phyloP scores from a whole-genome alignment of 768 basidiomycete species.

The Suillus sp. region DNA sequence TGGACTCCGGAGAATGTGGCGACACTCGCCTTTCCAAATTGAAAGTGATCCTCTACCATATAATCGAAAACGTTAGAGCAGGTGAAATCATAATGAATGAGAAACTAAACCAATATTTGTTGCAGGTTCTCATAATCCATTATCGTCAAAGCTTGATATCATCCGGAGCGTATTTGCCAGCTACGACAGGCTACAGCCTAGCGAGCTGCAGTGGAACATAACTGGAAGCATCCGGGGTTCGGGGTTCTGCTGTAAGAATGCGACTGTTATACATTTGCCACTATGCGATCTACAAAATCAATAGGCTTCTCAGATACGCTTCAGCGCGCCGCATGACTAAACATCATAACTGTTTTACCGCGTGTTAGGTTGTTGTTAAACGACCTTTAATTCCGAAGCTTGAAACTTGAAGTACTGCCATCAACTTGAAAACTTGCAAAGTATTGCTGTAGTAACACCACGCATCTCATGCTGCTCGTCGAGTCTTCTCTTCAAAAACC shows the following conservation, averaged over 20 bases:
- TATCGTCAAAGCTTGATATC: not conserved
- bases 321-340: not conserved
- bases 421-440: not conserved
- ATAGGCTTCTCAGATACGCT: not conserved
- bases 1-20: not conserved
- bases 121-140: not conserved
- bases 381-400: no score
- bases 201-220: not conserved
- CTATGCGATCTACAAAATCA: not conserved
- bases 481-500: not conserved
- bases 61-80: not conserved
- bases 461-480: not conserved
- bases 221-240: constrained; percentile 3
- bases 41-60: not conserved
- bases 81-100: not conserved
- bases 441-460: not conserved
- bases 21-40: not conserved
- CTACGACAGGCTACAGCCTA: not conserved
- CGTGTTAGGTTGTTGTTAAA: no score
- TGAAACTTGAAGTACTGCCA: not conserved
- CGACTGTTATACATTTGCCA: not conserved
- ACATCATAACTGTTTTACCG: not conserved
- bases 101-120: not conserved
- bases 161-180: not conserved
- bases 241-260: not conserved